These are phyloP conservation scores for Boletales sp. DNA, from an alignment of 768 basidiomycete species.

Conservation along the genomic window DNA sequence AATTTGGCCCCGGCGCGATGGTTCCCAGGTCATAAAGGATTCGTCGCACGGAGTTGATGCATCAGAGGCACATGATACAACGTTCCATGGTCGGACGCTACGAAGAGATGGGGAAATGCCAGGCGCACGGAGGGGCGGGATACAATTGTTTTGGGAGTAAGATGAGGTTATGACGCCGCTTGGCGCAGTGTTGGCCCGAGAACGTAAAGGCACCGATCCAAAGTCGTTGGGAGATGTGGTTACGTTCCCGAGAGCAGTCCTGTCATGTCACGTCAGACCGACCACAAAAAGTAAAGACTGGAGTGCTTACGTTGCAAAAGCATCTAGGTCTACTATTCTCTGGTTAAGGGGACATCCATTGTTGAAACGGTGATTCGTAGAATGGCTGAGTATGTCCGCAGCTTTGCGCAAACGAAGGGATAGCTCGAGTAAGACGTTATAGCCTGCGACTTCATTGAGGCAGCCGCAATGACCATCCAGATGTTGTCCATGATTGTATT, in stretches of 20 bases:
- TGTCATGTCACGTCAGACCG: slow-evolving; percentile 20
- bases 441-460: slow-evolving; percentile 49
- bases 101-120: slow-evolving; percentile 16
- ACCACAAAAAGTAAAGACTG: neutral
- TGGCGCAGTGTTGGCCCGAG: slow-evolving; percentile 12
- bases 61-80: slow-evolving; percentile 16
- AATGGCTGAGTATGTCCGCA: slow-evolving; percentile 50
- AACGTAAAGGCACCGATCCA: slow-evolving; percentile 7
- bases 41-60: slow-evolving; percentile 45
- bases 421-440: slow-evolving; percentile 61
- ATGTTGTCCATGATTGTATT: slow-evolving; percentile 10
- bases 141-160: slow-evolving; percentile 10
- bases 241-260: slow-evolving; percentile 41
- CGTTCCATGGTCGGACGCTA: slow-evolving; percentile 17
- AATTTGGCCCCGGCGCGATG: slow-evolving; percentile 34
- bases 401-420: slow-evolving; percentile 60
- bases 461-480: slow-evolving; percentile 52
- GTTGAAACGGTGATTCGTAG: slow-evolving; percentile 35
- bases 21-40: slow-evolving; percentile 62
- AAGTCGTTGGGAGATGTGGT: slow-evolving; percentile 25
- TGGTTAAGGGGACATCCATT: slow-evolving; percentile 38
- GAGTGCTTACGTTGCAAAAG: slow-evolving; percentile 47
- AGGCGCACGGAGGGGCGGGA: slow-evolving; percentile 20
- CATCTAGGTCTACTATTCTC: slow-evolving; percentile 48
- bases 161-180: neutral